These are phyloP conservation scores for Solanum medicagineum DNA, from an alignment of 257 asterid genomes.

Conservation along the genomic window DNA sequence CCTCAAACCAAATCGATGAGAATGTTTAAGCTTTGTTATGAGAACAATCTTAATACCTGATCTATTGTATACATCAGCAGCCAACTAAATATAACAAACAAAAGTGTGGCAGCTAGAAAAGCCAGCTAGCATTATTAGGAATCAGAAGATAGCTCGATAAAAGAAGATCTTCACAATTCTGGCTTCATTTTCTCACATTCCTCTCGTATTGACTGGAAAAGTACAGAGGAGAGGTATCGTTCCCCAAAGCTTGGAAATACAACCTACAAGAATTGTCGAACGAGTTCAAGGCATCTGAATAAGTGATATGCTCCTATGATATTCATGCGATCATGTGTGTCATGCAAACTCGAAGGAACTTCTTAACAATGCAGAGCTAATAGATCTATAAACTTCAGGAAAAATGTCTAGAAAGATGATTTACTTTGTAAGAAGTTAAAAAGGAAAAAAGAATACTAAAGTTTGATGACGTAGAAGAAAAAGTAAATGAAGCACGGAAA, in stretches of 20 bases:
- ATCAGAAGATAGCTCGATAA: background rate
- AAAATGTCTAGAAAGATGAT: background rate
- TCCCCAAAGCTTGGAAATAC: constrained; percentile 97
- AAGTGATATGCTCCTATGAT: background rate
- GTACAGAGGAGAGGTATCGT: constrained; percentile 75
- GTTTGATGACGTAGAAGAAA: background rate
- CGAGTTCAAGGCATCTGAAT: background rate
- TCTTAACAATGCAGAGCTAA: background rate
- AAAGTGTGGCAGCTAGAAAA: background rate
- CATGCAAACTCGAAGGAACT: background rate
- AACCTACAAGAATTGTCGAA: constrained; percentile 35
- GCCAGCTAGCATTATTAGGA: background rate
- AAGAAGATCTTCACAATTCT: constrained; percentile 28
- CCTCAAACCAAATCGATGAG: background rate
- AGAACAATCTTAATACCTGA: background rate
- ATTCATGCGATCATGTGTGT: background rate
- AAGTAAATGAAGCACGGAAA: background rate
- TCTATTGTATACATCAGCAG: background rate
- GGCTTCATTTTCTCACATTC: constrained; percentile 88
- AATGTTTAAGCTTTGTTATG: background rate
- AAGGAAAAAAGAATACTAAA: background rate
- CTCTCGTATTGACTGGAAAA: constrained; percentile 86
- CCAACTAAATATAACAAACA: background rate
- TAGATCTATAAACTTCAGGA: background rate
- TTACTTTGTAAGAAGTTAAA: background rate